A percentile compares a stretch with the other conserved stretches of the same genome.
Evolutionary conservation across 805 yeast genomes (phyloP).

Genomic region (Yarrowia phangngaensis): DNA sequence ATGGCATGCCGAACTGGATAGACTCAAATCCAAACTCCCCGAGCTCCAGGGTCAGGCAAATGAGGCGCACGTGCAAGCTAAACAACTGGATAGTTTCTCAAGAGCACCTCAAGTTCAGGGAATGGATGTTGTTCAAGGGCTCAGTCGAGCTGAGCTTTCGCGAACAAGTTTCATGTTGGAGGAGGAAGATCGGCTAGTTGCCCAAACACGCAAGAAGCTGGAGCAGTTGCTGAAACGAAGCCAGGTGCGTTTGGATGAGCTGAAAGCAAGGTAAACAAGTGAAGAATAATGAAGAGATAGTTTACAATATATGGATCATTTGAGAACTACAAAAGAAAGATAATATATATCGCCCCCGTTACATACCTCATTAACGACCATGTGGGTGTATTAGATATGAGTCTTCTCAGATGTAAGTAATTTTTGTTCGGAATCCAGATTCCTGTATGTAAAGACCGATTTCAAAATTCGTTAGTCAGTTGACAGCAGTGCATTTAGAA

Average conservation of each 20-base stretch:
- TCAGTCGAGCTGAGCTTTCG: conserved; percentile 5
- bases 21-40: conserved; percentile 33
- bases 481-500: conserved; percentile 51
- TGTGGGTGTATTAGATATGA: too few relatives aligned
- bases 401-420: too few relatives aligned
- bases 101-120: not conserved
- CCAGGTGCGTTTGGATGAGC: not conserved
- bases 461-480: too few relatives aligned
- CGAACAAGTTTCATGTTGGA: conserved; percentile 14
- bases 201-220: conserved; percentile 2
- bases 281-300: too few relatives aligned
- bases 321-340: too few relatives aligned
- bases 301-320: too few relatives aligned
- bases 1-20: conserved; percentile 47
- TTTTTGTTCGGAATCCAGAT: too few relatives aligned
- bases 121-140: not conserved
- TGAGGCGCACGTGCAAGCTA: conserved; percentile 26
- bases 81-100: not conserved
- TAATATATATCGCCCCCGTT: too few relatives aligned
- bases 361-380: too few relatives aligned
- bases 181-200: conserved; percentile 4
- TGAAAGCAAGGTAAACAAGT: conserved; percentile 12
- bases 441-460: too few relatives aligned
- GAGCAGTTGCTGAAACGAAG: not conserved
- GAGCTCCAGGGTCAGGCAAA: conserved; percentile 29